Evolutionary conservation across 306 rosid species (phyloP), one percentile per base, ranked within the genome.

Genomic region (Ammopiptanthus mongolicus): DNA sequence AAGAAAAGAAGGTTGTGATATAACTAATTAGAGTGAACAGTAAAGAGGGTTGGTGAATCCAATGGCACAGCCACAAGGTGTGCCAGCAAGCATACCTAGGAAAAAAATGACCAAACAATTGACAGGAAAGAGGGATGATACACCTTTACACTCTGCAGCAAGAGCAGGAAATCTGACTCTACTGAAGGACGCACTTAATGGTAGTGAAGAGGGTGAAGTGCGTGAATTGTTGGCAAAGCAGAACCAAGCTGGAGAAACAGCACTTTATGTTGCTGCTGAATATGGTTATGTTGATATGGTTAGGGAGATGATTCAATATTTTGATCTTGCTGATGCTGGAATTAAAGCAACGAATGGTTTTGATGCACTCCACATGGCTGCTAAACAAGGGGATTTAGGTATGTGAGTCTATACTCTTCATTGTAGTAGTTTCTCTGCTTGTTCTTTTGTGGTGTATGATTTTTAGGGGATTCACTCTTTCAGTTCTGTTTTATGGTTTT

Each of bases 361-460:
- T 59, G 99, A 96, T 80, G 99, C 97, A 50, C 95, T 96, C 46
- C 99, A 92, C 86, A 90, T 96, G 85, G 98, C 99, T 65, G 95
- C 98, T 47, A 96, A 96, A 82, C 99, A 92, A 78, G 99, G 99
- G 63, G 89, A 90, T 83, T 68, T 95, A 72, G 98, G 99, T 92
- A 74, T 48, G 42, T 37, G 8, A 37, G 42, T 10, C n/a, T 2
- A 2, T 4, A 41, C 13, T 44, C 1, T 69, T 51, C 13, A n/a
- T 28, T 57, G n/a, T 25, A 46, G 22, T 1, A 11, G n/a, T 57
- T 69, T 29, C 25, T 74, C 62, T 69, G 19, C 33, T 55, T 65
- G 65, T 69, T 34, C n/a, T 72, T 57, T 76, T 46, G 44, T 78
- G 41, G 23, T 52, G 36, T 51, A 17, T 39, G 63, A 44, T 44